These are phyloP conservation scores for Dactylellina drechsleri DNA, from an alignment of 2,329 filamentous ascomycete genomes.

Conservation along the genomic window DNA sequence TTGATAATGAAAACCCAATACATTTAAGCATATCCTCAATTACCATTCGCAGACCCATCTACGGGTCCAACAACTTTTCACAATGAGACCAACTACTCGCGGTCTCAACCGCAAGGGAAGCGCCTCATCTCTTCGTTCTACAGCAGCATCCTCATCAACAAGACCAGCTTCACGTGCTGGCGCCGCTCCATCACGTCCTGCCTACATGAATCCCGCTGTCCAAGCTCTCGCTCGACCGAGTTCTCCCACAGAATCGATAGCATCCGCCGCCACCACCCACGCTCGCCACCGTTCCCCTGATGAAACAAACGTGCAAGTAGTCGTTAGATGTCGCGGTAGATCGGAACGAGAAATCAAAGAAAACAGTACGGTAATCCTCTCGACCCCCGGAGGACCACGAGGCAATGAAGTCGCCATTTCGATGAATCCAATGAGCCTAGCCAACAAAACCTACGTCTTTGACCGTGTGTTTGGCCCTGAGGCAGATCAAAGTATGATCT, in stretches of 20 bases:
- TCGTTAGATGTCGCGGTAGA: slow-evolving; percentile 90
- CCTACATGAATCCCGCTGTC: slow-evolving; percentile 51
- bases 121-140: slow-evolving; percentile 6
- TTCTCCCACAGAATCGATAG: slow-evolving; percentile 77
- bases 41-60: slow-evolving; percentile 22
- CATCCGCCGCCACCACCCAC: slow-evolving; percentile 66
- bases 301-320: slow-evolving; percentile 97
- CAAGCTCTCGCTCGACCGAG: slow-evolving; percentile 63
- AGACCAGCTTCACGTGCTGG: slow-evolving; percentile 35
- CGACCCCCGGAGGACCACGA: slow-evolving; percentile 81
- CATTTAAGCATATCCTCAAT: not conserved
- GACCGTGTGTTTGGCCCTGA: slow-evolving; percentile 97
- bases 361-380: slow-evolving; percentile 92
- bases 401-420: slow-evolving; percentile 84
- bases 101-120: slow-evolving; percentile 38
- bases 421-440: slow-evolving; percentile 91
- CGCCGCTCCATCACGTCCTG: slow-evolving; percentile 32
- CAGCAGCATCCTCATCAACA: not conserved
- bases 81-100: slow-evolving; percentile 37
- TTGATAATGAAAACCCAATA: slow-evolving; percentile 2
- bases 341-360: slow-evolving; percentile 92
- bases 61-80: slow-evolving; percentile 26
- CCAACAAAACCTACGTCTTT: slow-evolving; percentile 96
- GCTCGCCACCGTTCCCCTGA: slow-evolving; percentile 68
- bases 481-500: slow-evolving; percentile 91